Evolutionary conservation across 1,284 basidiomycete genomes (phyloP), one percentile per base, ranked within the genome.

Genomic region (Ganoderma lucidum): DNA sequence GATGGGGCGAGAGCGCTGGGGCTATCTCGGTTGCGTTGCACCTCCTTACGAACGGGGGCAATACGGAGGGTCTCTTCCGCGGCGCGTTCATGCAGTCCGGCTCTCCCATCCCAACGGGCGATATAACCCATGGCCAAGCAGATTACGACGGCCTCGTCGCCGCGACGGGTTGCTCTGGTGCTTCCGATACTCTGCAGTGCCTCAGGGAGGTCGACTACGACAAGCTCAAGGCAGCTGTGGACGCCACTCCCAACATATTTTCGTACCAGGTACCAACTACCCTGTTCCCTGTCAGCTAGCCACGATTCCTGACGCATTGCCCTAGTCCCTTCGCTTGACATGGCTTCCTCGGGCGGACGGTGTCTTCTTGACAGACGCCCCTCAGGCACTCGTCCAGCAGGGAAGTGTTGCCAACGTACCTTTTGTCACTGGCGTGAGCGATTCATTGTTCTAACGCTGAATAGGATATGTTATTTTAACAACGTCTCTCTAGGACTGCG

Each of bases 1-100:
- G 81, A 59, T 82, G 80, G 79, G 85, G 85, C 37, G 80, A 84
- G 72, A 82, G 80, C 48, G 83, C 84, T 3, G 85, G 85, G 10
- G 77, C 81, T 0, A 78, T 81, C 61, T 82, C 81, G 41, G 78
- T 81, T 12, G 75, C 75, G 2, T 37, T 78, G 45, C 80, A 81
- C 6, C 75, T 81, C 75, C 28, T 82, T 39, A 65, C 75, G 19
- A 80, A 81, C 64, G 75, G 73, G 3, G 81, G 81, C 2, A 64
- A 80, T 63, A 73, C 71, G 8, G 76, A 79, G 41, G 80, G 79
- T 12, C 75, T 82, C 6, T 82, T 81, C 73, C 78, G 76, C 37
- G 81, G 74, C 14, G 81, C 74, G 4, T 78, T 81, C 67, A 80
- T 82, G 81, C 68, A 83, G 63, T 82, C 81, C 5, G 83, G 83